Evolutionary conservation across 2,329 filamentous ascomycete species (phyloP).

Genomic region (Neonectria magnoliae): DNA sequence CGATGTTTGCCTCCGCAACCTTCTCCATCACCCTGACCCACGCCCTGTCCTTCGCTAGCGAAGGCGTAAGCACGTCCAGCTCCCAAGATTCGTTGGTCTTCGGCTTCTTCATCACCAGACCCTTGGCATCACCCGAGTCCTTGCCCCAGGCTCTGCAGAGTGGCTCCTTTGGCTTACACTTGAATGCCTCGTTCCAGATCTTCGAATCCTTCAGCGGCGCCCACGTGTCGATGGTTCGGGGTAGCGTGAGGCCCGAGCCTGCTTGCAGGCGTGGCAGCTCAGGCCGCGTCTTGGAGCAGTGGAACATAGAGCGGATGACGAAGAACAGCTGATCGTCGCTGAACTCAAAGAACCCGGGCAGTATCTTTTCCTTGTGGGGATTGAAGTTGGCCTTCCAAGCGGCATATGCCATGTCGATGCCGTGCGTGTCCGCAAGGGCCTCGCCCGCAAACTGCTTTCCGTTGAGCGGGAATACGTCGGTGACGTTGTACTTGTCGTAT

Average conservation of each 20-base stretch:
- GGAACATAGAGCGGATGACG: conserved; percentile 65
- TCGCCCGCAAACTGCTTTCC: conserved; percentile 6
- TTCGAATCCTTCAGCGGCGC: conserved; percentile 22
- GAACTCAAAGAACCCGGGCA: conserved; percentile 64
- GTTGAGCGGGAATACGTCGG: conserved; percentile 31
- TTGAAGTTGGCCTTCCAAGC: conserved; percentile 59
- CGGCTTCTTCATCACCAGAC: neutral
- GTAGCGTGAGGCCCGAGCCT: neutral
- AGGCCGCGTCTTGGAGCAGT: conserved; percentile 52
- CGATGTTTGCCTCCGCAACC: neutral
- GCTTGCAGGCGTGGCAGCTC: neutral
- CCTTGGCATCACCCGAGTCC: neutral
- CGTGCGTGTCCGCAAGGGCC: conserved; percentile 39
- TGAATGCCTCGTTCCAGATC: conserved; percentile 30
- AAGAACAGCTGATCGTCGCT: conserved; percentile 70
- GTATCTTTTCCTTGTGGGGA: conserved; percentile 33
- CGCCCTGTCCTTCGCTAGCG: neutral
- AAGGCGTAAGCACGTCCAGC: neutral
- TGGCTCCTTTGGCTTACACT: conserved; percentile 21
- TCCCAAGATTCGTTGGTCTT: neutral
- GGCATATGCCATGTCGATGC: conserved; percentile 63
- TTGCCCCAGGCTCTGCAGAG: conserved; percentile 25
- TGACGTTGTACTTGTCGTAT: conserved; percentile 17
- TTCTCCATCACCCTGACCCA: neutral
- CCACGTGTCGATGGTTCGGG: conserved; percentile 31